Evolutionary conservation across 371 early-diverging fungal genomes (phyloP), one percentile per base, ranked within the genome.

Genomic region (Dipsacomyces acuminosporus): DNA sequence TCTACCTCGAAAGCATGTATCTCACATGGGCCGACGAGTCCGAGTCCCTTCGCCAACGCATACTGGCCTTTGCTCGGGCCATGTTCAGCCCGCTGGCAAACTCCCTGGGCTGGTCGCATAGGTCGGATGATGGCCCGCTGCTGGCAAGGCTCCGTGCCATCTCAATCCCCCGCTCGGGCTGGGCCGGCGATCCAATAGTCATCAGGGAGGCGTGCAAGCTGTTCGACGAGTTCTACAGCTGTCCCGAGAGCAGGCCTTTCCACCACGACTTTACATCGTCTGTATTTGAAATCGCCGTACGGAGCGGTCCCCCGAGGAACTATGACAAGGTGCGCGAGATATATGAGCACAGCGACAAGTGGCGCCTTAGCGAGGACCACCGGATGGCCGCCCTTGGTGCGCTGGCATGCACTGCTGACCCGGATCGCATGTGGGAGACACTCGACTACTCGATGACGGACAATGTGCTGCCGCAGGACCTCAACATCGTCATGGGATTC

Each of bases 261-360:
- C 87, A 88, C 55, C 87, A 94, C 35, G 88, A 93, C 71, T 63
- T 96, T 19, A 87, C 91, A n/a, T 82, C 83, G 21, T 72, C 86
- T 2, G 89, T 90, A 0, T 95, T 81, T 71, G 74, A 76, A 52
- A 83, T 88, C 53, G 90, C 87, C 3, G 72, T 93, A 20, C 52
- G 73, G 38, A 74, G 84, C 59, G 88, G 88, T 11, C 59, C 54
- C 1, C 30, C 23, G 5, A 11, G 22, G 0, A 64, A 64, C 51
- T 34, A 64, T 13, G 51, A 40, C 21, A 51, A 59, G 7, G 83
- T 80, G 23, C 75, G 76, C 19, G 79, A 81, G 34, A 91, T 90
- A 49, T 91, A 86, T 79, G 88, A 91, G 24, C 72, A 79, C 7
- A 76, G 92, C 35, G 72, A 87, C 45, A 79, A 82, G 33, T 79